Percentiles rank a stretch among this genome's conserved stretches.
These are phyloP conservation scores for Lasiodiplodia sp. DNA, from an alignment of 2,329 filamentous ascomycete species.

Conservation along the genomic window DNA sequence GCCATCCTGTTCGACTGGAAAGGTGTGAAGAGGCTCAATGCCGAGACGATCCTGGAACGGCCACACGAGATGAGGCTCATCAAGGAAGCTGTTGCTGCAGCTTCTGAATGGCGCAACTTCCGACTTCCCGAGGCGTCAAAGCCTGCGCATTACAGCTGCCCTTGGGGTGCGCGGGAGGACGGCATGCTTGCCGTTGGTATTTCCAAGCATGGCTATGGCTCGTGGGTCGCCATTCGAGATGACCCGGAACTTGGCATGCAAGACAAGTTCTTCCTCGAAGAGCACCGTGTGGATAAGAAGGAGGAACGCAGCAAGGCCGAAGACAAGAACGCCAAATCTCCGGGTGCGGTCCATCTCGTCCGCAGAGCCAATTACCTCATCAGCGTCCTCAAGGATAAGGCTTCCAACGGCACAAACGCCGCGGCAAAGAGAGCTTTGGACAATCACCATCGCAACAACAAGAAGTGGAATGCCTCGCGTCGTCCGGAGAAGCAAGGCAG, in stretches of 20 bases:
- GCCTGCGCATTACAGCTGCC: conserved; percentile 85
- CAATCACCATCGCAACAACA: conserved; percentile 94
- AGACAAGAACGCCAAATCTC: conserved; percentile 78
- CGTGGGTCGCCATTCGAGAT: conserved; percentile 93
- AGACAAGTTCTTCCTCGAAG: conserved; percentile 95
- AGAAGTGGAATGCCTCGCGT: conserved; percentile 68
- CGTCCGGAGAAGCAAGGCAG: conserved; percentile 64
- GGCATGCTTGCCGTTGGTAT: conserved; percentile 97
- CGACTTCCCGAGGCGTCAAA: conserved; percentile 92
- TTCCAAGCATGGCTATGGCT: conserved; percentile 90
- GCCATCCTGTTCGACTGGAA: conserved; percentile 94
- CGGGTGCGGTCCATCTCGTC: conserved; percentile 95
- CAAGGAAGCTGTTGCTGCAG: conserved; percentile 71
- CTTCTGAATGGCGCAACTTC: conserved; percentile 77
- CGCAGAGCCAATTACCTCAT: conserved; percentile 93
- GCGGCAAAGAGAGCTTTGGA: conserved; percentile 81
- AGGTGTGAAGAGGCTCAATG: conserved; percentile 93
- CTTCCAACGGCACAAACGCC: conserved; percentile 67
- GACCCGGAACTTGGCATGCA: conserved; percentile 83
- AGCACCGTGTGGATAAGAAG: conserved; percentile 98
- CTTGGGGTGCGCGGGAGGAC: conserved; percentile 93
- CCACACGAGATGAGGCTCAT: conserved; percentile 88
- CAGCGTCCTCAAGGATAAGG: conserved; percentile 91
- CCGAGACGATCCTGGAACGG: conserved; percentile 91
- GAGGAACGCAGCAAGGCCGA: conserved; percentile 84